Base-by-base conservation (phyloP, 2,329 filamentous ascomycete genomes). In the Juglanconis juglandina region DNA sequence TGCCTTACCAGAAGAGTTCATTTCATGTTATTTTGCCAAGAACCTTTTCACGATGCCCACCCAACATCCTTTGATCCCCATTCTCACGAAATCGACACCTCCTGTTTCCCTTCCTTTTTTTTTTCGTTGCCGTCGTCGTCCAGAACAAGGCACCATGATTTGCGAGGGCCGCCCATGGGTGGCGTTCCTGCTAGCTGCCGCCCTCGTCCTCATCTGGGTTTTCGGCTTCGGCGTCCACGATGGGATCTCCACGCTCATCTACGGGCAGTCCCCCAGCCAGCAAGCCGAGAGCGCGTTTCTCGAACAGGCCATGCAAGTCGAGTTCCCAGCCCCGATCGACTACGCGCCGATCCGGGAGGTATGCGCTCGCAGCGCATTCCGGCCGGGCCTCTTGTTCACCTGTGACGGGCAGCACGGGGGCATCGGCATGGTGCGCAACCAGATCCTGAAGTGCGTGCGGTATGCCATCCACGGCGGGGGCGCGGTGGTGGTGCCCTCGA, bases 361-460 rank as follows among this genome's bases (percentile, higher is more conserved):
- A 5, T 77, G 74, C 55, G 64, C 66, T 1, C 66, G 68, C 13
- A 67, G 63, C n/a, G 48, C 64, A 1, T 77, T 75, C 62, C 72
- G 73, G 13, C 63, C 66, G 0, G 72, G 71, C 32, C 60, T 77
- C 10, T 60, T 77, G 2, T 77, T 77, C 56, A 75, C 67, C 35
- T 77, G 75, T 65, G 73, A 76, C 52, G 73, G 71, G 5, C 73
- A 74, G 56, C 70, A 72, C 37, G 75, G 75, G 41, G 74, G 74
- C 33, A 68, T 77, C 51, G 74, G 72, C 44, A 75, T 76, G 70
- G 66, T 77, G 42, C 69, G 75, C 34, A 75, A 76, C 59, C 73
- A 75, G 63, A 75, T 77, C 24, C 64, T 77, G 3, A 76, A 75
- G 53, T 77, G 75, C 64, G 68, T 77, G 5, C 70, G 75, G 17